These are phyloP conservation scores for Colletotrichum salicis DNA, from an alignment of 2,329 filamentous ascomycete genomes.

Conservation along the genomic window DNA sequence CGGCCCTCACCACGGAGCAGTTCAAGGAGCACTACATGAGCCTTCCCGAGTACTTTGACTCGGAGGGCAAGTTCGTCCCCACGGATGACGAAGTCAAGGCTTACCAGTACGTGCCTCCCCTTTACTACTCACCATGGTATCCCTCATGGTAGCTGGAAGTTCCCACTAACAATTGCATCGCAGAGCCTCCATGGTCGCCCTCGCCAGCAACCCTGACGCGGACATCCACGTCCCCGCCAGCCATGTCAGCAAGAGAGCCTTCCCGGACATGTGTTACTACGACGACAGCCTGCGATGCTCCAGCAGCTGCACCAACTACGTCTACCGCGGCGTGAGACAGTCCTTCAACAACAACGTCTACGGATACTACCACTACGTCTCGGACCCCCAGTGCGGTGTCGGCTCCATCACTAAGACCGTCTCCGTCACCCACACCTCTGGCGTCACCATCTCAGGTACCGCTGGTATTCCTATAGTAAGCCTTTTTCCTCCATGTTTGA, in stretches of 20 bases:
- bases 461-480: background rate
- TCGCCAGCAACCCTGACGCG: background rate
- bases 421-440: conserved; percentile 9
- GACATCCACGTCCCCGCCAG: background rate
- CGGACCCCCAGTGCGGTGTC: background rate
- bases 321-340: background rate
- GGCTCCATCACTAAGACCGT: conserved; percentile 15
- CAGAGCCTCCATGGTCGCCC: background rate
- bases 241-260: conserved; percentile 12
- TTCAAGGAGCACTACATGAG: conserved; percentile 13
- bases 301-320: background rate
- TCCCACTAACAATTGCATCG: too few relatives aligned
- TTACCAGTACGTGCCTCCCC: background rate
- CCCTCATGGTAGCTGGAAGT: background rate
- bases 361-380: conserved; percentile 15
- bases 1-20: conserved; percentile 6
- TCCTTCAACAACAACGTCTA: conserved; percentile 13
- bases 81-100: background rate
- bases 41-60: background rate
- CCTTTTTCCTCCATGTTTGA: too few relatives aligned
- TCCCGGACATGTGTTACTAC: conserved; percentile 11
- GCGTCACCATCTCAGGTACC: conserved; percentile 3
- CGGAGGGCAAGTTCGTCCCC: conserved; percentile 1
- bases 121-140: background rate
- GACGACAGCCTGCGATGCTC: conserved; percentile 4